Evolutionary conservation across 2,329 filamentous ascomycete genomes (phyloP).

Genomic region (Sclerotinia subarctica): DNA sequence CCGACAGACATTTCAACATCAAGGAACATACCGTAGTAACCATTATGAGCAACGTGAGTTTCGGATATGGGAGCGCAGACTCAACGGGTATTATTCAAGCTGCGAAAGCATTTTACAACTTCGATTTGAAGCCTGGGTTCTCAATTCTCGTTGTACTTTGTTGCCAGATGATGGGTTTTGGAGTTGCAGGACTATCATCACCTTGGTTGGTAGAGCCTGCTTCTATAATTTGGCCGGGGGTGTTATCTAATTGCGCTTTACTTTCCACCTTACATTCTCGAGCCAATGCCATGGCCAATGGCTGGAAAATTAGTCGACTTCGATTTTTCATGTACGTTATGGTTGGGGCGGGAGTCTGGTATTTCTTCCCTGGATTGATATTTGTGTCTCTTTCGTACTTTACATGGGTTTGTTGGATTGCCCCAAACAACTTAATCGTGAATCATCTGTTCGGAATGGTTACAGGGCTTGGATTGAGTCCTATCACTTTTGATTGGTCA

Average conservation of each 20-base stretch:
- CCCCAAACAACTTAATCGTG: conserved; percentile 61
- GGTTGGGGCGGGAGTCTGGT: conserved; percentile 46
- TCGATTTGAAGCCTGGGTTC: conserved; percentile 56
- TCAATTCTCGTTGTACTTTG: conserved; percentile 58
- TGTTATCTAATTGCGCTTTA: conserved; percentile 26
- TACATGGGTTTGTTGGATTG: conserved; percentile 68
- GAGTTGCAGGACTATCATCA: conserved; percentile 56
- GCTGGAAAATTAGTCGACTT: conserved; percentile 51
- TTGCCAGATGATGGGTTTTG: conserved; percentile 61
- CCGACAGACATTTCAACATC: conserved; percentile 68
- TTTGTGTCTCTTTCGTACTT: conserved; percentile 68
- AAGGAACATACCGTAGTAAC: conserved; percentile 67
- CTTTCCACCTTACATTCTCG: conserved; percentile 55
- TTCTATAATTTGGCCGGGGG: conserved; percentile 28
- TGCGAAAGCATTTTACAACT: conserved; percentile 33
- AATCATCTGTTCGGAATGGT: conserved; percentile 69
- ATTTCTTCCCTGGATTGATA: conserved; percentile 57
- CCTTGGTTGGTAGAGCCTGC: conserved; percentile 54
- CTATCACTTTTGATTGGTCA: conserved; percentile 70
- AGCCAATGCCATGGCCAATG: conserved; percentile 52
- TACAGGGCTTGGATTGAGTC: conserved; percentile 39
- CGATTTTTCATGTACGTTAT: conserved; percentile 40
- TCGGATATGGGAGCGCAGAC: conserved; percentile 45
- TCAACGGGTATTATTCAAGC: conserved; percentile 29
- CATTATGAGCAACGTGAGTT: conserved; percentile 53